A percentile compares a stretch with the other conserved stretches of the same genome.
Evolutionary conservation across 805 yeast species (phyloP).

Genomic region (Saccharomycopsis sp.): DNA sequence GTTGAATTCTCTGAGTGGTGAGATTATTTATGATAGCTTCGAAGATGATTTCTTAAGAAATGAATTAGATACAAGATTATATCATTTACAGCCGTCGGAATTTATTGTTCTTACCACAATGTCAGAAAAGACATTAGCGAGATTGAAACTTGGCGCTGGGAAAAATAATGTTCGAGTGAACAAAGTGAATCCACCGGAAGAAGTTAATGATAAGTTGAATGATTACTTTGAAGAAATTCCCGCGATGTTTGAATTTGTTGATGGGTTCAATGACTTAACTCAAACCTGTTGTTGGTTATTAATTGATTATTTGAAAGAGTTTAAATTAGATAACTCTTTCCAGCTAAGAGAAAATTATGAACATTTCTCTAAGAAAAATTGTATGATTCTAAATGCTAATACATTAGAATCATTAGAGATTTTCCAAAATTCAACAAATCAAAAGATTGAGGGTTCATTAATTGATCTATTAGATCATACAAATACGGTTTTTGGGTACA

Average conservation of each 20-base stretch:
- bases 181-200: slow-evolving; percentile 3
- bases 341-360: slow-evolving; percentile 42
- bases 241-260: not conserved
- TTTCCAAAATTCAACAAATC: slow-evolving; percentile 56
- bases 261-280: not conserved
- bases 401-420: slow-evolving; percentile 71
- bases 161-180: slow-evolving; percentile 10
- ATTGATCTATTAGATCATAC: slow-evolving; percentile 81
- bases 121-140: not conserved
- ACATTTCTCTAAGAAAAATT: slow-evolving; percentile 41
- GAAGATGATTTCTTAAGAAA: slow-evolving; percentile 48
- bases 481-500: slow-evolving; percentile 64
- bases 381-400: slow-evolving; percentile 54
- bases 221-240: not conserved
- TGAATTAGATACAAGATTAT: slow-evolving; percentile 65
- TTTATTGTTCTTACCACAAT: slow-evolving; percentile 33
- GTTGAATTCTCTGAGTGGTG: slow-evolving; percentile 69
- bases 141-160: slow-evolving; percentile 19
- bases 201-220: not conserved
- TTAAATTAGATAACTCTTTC: slow-evolving; percentile 52
- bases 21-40: slow-evolving; percentile 65
- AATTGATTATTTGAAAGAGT: slow-evolving; percentile 52
- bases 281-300: slow-evolving; percentile 40
- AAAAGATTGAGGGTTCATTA: slow-evolving; percentile 56
- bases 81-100: slow-evolving; percentile 75